These are phyloP conservation scores for Pseudocercospora pini-densiflorae DNA, from an alignment of 2,329 filamentous ascomycete genomes.

Conservation along the genomic window DNA sequence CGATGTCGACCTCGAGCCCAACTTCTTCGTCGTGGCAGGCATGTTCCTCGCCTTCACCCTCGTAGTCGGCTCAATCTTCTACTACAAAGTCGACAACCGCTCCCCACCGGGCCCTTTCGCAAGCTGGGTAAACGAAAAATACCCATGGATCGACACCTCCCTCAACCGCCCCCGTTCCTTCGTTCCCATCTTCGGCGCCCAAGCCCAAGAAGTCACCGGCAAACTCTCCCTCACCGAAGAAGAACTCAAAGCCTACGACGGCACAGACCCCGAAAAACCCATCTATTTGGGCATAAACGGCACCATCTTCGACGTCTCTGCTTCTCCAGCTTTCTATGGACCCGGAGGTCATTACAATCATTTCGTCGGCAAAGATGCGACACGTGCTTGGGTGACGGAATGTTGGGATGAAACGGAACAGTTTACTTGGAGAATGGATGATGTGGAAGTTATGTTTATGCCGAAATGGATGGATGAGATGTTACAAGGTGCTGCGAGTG, in stretches of 20 bases:
- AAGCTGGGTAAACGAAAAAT: slow-evolving; percentile 26
- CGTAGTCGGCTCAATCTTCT: slow-evolving; percentile 23
- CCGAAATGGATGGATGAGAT: slow-evolving; percentile 37
- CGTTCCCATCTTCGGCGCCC: slow-evolving; percentile 20
- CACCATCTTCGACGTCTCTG: slow-evolving; percentile 40
- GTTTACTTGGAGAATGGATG: slow-evolving; percentile 34
- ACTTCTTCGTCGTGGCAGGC: slow-evolving; percentile 25
- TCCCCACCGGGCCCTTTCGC: slow-evolving; percentile 26
- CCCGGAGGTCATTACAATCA: slow-evolving; percentile 38
- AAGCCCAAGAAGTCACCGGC: slow-evolving; percentile 21
- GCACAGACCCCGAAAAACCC: slow-evolving; percentile 32
- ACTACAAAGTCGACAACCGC: slow-evolving; percentile 33
- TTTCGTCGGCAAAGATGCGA: slow-evolving; percentile 38
- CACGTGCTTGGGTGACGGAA: slow-evolving; percentile 39
- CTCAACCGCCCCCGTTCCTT: slow-evolving; percentile 18
- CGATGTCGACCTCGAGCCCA: slow-evolving; percentile 28
- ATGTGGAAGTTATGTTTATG: slow-evolving; percentile 35
- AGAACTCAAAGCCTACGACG: slow-evolving; percentile 33
- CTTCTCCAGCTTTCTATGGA: slow-evolving; percentile 37
- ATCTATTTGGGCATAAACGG: slow-evolving; percentile 39
- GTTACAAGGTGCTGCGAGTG: slow-evolving; percentile 26
- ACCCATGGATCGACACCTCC: slow-evolving; percentile 24
- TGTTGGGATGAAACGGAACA: slow-evolving; percentile 38
- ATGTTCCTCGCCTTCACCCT: slow-evolving; percentile 24
- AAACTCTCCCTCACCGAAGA: slow-evolving; percentile 28